Conservation (phyloP, 257 asterid species). For the Primulina tabacum region DNA sequence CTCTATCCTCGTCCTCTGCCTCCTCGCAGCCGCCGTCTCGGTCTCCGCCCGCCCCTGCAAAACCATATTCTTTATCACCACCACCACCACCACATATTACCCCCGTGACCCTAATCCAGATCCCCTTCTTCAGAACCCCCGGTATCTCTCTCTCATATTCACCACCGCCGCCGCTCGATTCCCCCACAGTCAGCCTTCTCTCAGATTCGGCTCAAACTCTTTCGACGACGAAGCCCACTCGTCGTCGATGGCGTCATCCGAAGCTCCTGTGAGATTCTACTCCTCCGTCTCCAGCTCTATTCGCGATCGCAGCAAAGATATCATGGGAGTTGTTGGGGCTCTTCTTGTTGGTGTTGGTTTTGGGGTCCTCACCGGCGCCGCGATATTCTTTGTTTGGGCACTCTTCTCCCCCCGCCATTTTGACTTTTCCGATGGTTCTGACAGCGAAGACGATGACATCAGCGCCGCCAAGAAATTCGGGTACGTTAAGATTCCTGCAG, state of each 20-base stretch:
- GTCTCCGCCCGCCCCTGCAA: constrained; percentile 75
- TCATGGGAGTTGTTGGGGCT: constrained; percentile 60
- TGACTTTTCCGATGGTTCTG: constrained; percentile 44
- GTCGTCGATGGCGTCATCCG: constrained; percentile 23
- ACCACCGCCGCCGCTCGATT: constrained; percentile 13
- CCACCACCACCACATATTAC: constrained; percentile 37
- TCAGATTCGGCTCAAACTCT: background rate
- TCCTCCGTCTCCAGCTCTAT: constrained; percentile 53
- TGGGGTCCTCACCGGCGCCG: constrained; percentile 60
- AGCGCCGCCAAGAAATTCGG: constrained; percentile 42
- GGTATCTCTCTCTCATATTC: constrained; percentile 47
- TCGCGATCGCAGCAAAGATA: constrained; percentile 57
- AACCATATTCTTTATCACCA: constrained; percentile 57
- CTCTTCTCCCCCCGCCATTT: constrained; percentile 42
- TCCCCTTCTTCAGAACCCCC: constrained; percentile 32
- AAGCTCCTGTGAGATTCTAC: constrained; percentile 32
- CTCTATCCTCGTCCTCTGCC: constrained; percentile 37
- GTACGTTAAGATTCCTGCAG: constrained; percentile 38
- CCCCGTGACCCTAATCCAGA: constrained; percentile 40
- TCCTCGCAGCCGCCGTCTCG: constrained; percentile 39
- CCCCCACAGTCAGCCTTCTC: background rate
- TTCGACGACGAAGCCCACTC: background rate
- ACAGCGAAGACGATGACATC: constrained; percentile 35
- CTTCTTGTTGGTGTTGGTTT: constrained; percentile 66
- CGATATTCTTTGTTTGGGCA: constrained; percentile 64